Evolutionary conservation across 225 moss, liverwort and hornwort genomes (phyloP), one percentile per base, ranked within the genome.

Genomic region (Physcomitrium patens): DNA sequence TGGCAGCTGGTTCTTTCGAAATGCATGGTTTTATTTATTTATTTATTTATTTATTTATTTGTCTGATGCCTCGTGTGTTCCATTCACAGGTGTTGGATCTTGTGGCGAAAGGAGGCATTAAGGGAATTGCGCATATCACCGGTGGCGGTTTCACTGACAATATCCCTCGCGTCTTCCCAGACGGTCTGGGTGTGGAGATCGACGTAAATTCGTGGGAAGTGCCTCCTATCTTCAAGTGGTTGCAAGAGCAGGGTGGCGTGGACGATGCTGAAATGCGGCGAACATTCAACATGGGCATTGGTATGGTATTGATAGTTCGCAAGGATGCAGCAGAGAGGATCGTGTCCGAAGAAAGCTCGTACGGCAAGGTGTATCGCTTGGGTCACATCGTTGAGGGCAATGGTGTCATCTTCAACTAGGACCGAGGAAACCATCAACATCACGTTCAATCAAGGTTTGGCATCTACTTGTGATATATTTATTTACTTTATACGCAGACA

Each of bases 61-160:
- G 69, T 9, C 41, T 71, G 70, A 69, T 52, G 42, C 19, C 28
- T 59, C 14, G 8, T n/a, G 42, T 70, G 23, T 69, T 67, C 8
- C n/a, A 18, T 7, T 19, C 19, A 6, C 78, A 93, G 93, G 86
- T 97, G 0, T 56, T 97, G 71, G 89, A 94, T 15, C 66, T 94
- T 12, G 75, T 97, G 24, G 46, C 77, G 6, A 87, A 80, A 52
- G 87, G 82, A 65, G 89, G 87, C 66, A 89, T 97, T 18, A 93
- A 97, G 73, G 97, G 94, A 55, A 93, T 97, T 77, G 94, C 97
- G 18, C 97, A 97, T 67, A 97, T 97, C 23, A 97, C 94, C 17
- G 97, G 97, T 52, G 97, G 97, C 7, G 97, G 97, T 14, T 97
- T 97, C 56, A 97, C 97, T 8, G 91, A 97, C 62, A 97, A 94